Base-by-base conservation (phyloP, 2,329 filamentous ascomycete species). In the Pseudopithomyces maydicus region DNA sequence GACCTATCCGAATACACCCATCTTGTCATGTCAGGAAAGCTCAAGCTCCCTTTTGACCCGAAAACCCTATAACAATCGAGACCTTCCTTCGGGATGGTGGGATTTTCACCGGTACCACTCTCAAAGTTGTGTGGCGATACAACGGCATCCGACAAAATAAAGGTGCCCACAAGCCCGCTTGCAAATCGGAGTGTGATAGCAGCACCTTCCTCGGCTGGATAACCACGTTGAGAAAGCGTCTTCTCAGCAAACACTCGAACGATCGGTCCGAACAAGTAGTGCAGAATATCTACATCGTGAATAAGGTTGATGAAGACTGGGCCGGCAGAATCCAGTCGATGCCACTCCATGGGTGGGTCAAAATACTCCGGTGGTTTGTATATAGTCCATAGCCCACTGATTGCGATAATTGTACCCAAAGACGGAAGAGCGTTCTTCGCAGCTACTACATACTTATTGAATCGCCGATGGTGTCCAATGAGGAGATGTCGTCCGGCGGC, bases 231-330 rank as follows among this genome's bases (percentile, higher is more conserved):
- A 0, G 80, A 77, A 0, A 66, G 46, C 0, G 77, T 80, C 48
- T 76, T 72, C 61, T 87, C 81, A 0, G 82, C 84, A 33, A 82
- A 79, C 0, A 87, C 80, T 0, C 80, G 74, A 0, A 67, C 65
- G 23, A 88, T 82, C 0, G 82, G 79, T 0, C 84, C 84, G 23
- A 87, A 78, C 1, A 87, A 72, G 67, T 82, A 81, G 45, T 86
- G 84, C 17, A 88, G 72, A 0, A 86, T 71, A 57, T 87, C 85
- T 38, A 87, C 74, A 48, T 88, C 85, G 63, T 88, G 85, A n/a
- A 87, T 79, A 42, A 87, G 72, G 63, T 87, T 88, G 57, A 86
- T 86, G 2, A 82, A 72, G 7, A 87, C 72, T 0, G 82, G 79
- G 0, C 84, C 84, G 1, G 80, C 81, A 2, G 74, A 67, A 5